These are phyloP conservation scores for Mortierella claussenii DNA, from an alignment of 192 early-diverging fungal genomes.

Conservation along the genomic window DNA sequence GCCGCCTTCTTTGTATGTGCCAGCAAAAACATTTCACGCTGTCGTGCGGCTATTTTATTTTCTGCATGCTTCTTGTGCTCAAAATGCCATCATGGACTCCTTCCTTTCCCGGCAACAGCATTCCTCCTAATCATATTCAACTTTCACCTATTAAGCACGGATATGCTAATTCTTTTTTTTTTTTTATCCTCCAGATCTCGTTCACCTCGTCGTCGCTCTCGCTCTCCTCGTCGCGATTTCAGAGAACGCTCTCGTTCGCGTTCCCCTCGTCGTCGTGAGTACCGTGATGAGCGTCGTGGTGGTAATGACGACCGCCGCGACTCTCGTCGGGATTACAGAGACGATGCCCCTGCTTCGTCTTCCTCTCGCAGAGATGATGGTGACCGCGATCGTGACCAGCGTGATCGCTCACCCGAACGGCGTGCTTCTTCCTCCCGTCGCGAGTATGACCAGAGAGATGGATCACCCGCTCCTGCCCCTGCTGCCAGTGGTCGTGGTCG, in stretches of 20 bases:
- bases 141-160: not conserved
- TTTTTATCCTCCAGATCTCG: conserved; percentile 19
- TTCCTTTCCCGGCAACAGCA: too few species aligned
- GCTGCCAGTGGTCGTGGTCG: conserved; percentile 31
- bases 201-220: conserved; percentile 23
- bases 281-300: conserved; percentile 34
- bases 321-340: conserved; percentile 17
- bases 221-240: conserved; percentile 20
- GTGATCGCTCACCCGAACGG: conserved; percentile 9
- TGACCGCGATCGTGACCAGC: conserved; percentile 6
- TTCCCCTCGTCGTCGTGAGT: conserved; percentile 34
- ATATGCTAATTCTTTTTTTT: not conserved
- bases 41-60: too few species aligned
- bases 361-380: conserved; percentile 28
- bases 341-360: too few species aligned
- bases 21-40: too few species aligned
- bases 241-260: conserved; percentile 29
- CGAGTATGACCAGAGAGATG: conserved; percentile 10
- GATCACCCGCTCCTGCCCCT: conserved; percentile 12
- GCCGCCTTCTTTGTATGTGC: too few species aligned
- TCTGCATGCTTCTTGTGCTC: too few species aligned
- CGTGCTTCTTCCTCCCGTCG: conserved; percentile 12
- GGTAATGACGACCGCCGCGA: conserved; percentile 8
- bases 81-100: too few species aligned
- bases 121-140: not conserved